Evolutionary conservation across 345 rosid species (phyloP).

Genomic region (Trapa incisa): DNA sequence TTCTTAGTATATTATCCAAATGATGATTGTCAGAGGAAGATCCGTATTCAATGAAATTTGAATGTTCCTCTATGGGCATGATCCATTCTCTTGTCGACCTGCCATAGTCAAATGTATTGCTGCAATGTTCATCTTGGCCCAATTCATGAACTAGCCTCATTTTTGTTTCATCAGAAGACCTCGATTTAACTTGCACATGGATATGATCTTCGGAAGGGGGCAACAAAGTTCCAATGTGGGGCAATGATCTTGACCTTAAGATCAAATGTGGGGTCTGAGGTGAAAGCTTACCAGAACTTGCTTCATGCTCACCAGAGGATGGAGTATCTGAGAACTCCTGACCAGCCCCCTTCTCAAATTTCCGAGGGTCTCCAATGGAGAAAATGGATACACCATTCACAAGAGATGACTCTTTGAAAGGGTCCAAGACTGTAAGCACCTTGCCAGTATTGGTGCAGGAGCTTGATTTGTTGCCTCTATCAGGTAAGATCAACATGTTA

Average conservation of each 20-base stretch:
- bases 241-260: conserved; percentile 47
- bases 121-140: conserved; percentile 32
- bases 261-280: conserved; percentile 26
- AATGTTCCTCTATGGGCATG: conserved; percentile 38
- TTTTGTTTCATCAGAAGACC: conserved; percentile 43
- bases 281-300: conserved; percentile 25
- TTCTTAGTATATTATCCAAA: conserved; percentile 32
- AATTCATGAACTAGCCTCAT: conserved; percentile 14
- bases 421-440: conserved; percentile 23
- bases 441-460: conserved; percentile 18
- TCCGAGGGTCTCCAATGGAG: conserved; percentile 46
- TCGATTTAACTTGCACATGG: conserved; percentile 25
- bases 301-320: conserved; percentile 27
- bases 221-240: conserved; percentile 25
- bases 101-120: conserved; percentile 40
- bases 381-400: conserved; percentile 34
- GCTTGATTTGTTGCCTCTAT: conserved; percentile 20
- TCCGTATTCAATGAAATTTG: conserved; percentile 32
- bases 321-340: conserved; percentile 30
- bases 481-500: conserved; percentile 15
- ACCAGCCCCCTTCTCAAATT: conserved; percentile 30
- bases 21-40: conserved; percentile 12
- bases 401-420: conserved; percentile 31
- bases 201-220: conserved; percentile 23
- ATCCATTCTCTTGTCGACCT: conserved; percentile 60